A percentile compares a stretch with the other conserved stretches of the same genome.
Conservation (phyloP, 805 yeast species). For the Lipomyces starkeyi region DNA sequence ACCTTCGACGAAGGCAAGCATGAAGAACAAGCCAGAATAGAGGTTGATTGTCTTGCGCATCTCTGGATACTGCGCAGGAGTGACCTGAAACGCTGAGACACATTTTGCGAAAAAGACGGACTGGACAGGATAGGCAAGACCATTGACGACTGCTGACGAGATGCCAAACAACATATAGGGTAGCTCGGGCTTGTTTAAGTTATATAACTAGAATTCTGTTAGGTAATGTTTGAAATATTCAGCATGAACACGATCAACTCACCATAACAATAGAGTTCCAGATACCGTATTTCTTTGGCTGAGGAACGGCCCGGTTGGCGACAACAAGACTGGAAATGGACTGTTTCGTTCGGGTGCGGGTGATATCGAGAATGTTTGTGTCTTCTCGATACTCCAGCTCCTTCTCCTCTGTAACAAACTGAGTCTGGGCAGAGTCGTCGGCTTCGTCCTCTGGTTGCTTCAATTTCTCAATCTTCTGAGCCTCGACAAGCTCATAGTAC, state of each 20-base stretch:
- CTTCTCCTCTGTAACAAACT: slow-evolving; percentile 4
- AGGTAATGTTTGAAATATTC: too few species aligned
- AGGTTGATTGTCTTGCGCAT: slow-evolving; percentile 49
- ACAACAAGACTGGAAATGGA: slow-evolving; percentile 28
- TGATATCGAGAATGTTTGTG: slow-evolving; percentile 26
- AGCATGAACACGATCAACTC: not conserved
- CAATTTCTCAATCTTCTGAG: slow-evolving; percentile 43
- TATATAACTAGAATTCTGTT: slow-evolving; percentile 1
- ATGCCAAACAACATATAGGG: slow-evolving; percentile 14
- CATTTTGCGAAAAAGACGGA: slow-evolving; percentile 34
- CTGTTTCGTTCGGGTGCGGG: slow-evolving; percentile 22
- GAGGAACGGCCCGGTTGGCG: not conserved
- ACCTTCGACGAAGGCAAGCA: slow-evolving; percentile 47
- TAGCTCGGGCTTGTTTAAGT: slow-evolving; percentile 22
- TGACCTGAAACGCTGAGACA: slow-evolving; percentile 38
- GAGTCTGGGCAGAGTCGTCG: not conserved
- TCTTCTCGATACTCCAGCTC: slow-evolving; percentile 24
- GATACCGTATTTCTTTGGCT: slow-evolving; percentile 4
- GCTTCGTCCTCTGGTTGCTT: slow-evolving; percentile 9
- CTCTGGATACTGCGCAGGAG: slow-evolving; percentile 42
- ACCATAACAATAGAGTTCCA: slow-evolving; percentile 10
- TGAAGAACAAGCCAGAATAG: slow-evolving; percentile 49
- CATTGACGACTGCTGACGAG: slow-evolving; percentile 28
- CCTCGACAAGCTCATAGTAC: slow-evolving; percentile 47
- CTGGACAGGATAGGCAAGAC: slow-evolving; percentile 27